Evolutionary conservation across 2,329 filamentous ascomycete genomes (phyloP).

Genomic region (Botrytis elliptica): DNA sequence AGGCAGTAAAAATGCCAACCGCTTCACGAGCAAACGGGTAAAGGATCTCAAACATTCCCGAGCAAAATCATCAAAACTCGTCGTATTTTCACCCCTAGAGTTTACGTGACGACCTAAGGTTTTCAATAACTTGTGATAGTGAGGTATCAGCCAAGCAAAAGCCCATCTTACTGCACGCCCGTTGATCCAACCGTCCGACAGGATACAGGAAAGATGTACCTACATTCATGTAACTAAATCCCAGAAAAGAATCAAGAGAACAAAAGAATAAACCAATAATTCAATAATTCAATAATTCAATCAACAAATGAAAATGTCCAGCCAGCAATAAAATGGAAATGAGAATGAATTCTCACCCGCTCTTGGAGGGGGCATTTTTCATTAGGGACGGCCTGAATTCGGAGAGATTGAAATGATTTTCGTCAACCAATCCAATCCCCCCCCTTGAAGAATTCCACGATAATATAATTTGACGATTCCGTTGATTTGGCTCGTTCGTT

Average conservation of each 20-base stretch:
- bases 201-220: slow-evolving; percentile 5
- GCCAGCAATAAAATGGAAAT: not conserved
- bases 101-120: not conserved
- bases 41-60: not conserved
- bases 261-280: not conserved
- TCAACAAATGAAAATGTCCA: not conserved
- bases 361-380: not conserved
- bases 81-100: not conserved
- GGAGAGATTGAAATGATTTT: not conserved
- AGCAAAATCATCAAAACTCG: not conserved
- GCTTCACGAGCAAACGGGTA: not conserved
- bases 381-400: slow-evolving; percentile 10
- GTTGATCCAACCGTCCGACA: slow-evolving; percentile 3
- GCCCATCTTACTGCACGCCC: slow-evolving; percentile 2
- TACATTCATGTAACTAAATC: not conserved
- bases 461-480: not conserved
- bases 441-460: not conserved
- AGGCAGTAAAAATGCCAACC: not conserved
- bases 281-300: too few relatives aligned
- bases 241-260: not conserved
- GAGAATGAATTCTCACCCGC: not conserved
- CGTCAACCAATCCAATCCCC: not conserved
- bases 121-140: not conserved
- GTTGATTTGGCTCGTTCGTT: not conserved
- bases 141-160: slow-evolving; percentile 10